These are phyloP conservation scores for Calocybe gangraenosa DNA, from an alignment of 768 basidiomycete genomes.

Conservation along the genomic window DNA sequence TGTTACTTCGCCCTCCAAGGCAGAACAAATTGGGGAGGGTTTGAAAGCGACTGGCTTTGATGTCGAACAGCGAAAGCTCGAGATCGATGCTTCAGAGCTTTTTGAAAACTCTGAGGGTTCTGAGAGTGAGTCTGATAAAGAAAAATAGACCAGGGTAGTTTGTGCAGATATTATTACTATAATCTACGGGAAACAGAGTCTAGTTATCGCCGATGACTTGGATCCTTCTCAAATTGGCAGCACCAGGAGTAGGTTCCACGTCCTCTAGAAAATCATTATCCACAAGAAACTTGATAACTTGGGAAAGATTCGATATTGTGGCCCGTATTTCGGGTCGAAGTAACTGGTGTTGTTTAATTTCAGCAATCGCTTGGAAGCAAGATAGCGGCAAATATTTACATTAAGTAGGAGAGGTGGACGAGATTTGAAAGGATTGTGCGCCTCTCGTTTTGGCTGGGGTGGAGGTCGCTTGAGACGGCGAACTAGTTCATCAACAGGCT, in stretches of 20 bases:
- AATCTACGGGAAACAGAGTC: too few species aligned
- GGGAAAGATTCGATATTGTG: conserved; percentile 88
- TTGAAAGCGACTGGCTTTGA: conserved; percentile 69
- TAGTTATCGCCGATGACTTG: conserved; percentile 40
- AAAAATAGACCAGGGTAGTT: conserved; percentile 16
- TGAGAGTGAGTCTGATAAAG: conserved; percentile 28
- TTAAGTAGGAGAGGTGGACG: conserved; percentile 75
- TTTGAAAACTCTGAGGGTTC: conserved; percentile 28
- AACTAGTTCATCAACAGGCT: too few species aligned
- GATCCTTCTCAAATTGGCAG: conserved; percentile 61
- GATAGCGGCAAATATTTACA: conserved; percentile 38
- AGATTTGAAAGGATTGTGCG: conserved; percentile 61
- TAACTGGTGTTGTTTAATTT: conserved; percentile 44
- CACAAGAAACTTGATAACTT: conserved; percentile 86
- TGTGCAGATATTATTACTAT: background rate
- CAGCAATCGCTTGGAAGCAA: background rate
- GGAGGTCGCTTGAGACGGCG: conserved; percentile 6
- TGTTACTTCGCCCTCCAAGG: conserved; percentile 80
- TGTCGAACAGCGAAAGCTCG: conserved; percentile 68
- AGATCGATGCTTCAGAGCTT: conserved; percentile 52
- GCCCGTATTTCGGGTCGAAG: conserved; percentile 82
- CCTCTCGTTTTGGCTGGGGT: conserved; percentile 32
- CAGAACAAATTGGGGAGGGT: conserved; percentile 62
- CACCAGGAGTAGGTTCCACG: conserved; percentile 79
- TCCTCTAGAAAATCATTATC: conserved; percentile 82